Evolutionary conservation across 192 early-diverging fungal species (phyloP).

Genomic region (Dissophora ornata): DNA sequence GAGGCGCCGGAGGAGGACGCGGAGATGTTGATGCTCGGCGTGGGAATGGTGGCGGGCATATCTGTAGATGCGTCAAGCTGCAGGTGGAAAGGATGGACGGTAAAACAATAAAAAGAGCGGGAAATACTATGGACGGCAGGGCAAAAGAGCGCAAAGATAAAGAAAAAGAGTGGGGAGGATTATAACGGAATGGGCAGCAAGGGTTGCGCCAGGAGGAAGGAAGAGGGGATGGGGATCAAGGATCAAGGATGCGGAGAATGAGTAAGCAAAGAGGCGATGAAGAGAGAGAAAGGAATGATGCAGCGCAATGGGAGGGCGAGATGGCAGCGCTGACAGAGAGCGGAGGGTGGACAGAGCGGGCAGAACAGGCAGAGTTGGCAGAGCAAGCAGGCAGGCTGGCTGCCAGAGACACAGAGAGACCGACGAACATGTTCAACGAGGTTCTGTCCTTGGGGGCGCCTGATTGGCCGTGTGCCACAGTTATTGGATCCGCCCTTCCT

Average conservation of each 20-base stretch:
- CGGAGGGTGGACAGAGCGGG: too few species aligned
- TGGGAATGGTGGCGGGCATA: conserved; percentile 49
- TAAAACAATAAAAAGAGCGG: neutral
- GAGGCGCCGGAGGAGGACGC: conserved; percentile 8
- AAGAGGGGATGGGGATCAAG: neutral
- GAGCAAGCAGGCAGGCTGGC: too few species aligned
- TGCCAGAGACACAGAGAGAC: too few species aligned
- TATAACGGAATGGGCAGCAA: neutral
- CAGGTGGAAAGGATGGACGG: too few species aligned
- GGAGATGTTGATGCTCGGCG: conserved; percentile 53
- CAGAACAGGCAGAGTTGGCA: too few species aligned
- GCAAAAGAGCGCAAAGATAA: neutral
- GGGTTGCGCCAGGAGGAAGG: neutral
- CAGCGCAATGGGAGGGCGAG: too few species aligned
- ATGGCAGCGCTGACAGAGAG: too few species aligned
- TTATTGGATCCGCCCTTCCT: neutral
- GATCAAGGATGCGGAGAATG: neutral
- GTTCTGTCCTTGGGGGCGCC: too few species aligned
- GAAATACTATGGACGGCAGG: neutral
- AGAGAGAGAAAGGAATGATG: neutral
- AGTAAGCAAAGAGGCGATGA: neutral
- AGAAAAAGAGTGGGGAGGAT: neutral
- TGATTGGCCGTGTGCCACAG: conserved; percentile 19
- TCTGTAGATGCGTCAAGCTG: neutral
- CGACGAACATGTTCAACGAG: too few species aligned